These are phyloP conservation scores for Candida sp. DNA, from an alignment of 1,139 yeast species.

Conservation along the genomic window DNA sequence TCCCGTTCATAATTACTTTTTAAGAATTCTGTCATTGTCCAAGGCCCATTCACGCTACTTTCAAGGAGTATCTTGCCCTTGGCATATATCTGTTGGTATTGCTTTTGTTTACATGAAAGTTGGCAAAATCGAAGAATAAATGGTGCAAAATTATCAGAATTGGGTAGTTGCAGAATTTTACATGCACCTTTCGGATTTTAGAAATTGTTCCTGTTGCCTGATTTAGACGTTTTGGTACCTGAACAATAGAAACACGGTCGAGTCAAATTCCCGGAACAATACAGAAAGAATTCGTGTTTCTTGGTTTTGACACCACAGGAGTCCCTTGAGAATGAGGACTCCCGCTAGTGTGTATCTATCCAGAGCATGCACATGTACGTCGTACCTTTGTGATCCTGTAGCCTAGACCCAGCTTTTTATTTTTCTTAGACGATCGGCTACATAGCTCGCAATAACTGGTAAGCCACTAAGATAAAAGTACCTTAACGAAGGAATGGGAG, in stretches of 20 bases:
- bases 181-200: conserved; percentile 1
- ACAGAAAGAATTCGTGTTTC: background rate
- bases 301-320: background rate
- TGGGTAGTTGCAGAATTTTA: background rate
- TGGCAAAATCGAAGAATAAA: background rate
- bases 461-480: too few relatives aligned
- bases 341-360: background rate
- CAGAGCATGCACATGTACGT: background rate
- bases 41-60: background rate
- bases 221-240: background rate
- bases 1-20: background rate
- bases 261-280: background rate
- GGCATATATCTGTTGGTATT: background rate
- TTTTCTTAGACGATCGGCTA: background rate
- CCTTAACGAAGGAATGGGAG: background rate
- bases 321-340: background rate
- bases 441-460: too few relatives aligned
- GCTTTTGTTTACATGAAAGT: background rate
- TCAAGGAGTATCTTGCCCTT: background rate
- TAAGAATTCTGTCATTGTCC: too few relatives aligned
- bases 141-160: conserved; percentile 1
- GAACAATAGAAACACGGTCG: background rate
- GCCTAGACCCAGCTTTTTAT: background rate
- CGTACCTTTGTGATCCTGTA: background rate
- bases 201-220: background rate